Evolutionary conservation across 73 alveolate genomes (phyloP), one percentile per base, ranked within the genome.

Genomic region (Paramecium octaurelia): DNA sequence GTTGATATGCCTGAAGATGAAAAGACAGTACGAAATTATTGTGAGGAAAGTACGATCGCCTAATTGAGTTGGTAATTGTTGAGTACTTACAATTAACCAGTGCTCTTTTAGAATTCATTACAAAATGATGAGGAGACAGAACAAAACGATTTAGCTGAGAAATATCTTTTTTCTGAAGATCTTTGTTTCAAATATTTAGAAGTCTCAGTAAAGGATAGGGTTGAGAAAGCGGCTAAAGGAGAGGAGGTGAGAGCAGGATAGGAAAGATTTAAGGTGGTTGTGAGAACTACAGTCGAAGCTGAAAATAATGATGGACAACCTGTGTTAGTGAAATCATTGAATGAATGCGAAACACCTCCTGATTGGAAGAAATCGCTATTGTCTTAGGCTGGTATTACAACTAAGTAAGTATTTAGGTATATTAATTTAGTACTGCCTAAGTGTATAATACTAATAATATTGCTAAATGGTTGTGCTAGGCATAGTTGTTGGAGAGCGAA

Each of bases 1-100:
- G 95, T 58, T n/a, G 88, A 84, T 46, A 84, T 86, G 93, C 94
- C 89, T 1, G 95, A 92, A n/a, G 93, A 86, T 35, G 95, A 92
- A 27, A 93, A 60, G 71, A 59, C 92, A 80, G 92, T 85, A 16
- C 29, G 68, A 27, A 57, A 86, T 50, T 48, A 35, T 34, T 85
- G 92, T n/a, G 90, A 87, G 12, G 95, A 92, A 92, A 93, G 94
- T 21, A 57, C 83, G 24, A 36, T 84, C 20, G 93, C 92, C 1
- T 77, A 48, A 58, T 24, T 60, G n/a, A 83, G 58, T 86, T 92
- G 85, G 83, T 86, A 85, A 50, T 21, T 92, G 60, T 24, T 31
- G 20, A 57, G 95, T 86, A 84, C 87, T 12, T 35, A 38, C 12
- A 73, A 73, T 36, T 8, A 40, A 73, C 60, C 57, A 14, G 87